These are phyloP conservation scores for Brasilioporus rufonigricans DNA, from an alignment of 768 basidiomycete genomes.

Conservation along the genomic window DNA sequence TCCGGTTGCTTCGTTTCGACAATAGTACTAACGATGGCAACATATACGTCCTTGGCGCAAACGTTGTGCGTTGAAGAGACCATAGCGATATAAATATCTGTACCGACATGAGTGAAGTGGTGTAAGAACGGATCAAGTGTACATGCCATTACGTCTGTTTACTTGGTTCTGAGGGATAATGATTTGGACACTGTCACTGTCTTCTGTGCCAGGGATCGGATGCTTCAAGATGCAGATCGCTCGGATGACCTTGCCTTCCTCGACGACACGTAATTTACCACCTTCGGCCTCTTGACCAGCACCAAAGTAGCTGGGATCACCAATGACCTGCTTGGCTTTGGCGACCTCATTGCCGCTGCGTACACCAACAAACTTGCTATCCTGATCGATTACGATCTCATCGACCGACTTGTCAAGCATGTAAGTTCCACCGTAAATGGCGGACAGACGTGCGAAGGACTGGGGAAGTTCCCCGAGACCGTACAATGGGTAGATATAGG, in stretches of 20 bases:
- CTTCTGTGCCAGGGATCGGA: constrained; percentile 96
- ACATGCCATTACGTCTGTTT: constrained; percentile 82
- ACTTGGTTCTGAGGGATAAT: constrained; percentile 99
- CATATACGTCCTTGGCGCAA: constrained; percentile 90
- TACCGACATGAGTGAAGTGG: constrained; percentile 4
- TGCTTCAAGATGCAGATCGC: constrained; percentile 99
- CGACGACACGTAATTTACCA: constrained; percentile 84
- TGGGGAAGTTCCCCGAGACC: constrained; percentile 99
- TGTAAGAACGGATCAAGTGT: neutral
- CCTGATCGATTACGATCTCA: constrained; percentile 79
- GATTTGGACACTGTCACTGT: constrained; percentile 92
- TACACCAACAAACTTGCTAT: constrained; percentile 93
- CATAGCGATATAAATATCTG: constrained; percentile 98
- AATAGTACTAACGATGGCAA: constrained; percentile 98
- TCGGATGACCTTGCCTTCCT: constrained; percentile 91
- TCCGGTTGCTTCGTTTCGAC: constrained; percentile 95
- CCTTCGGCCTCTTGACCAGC: constrained; percentile 60
- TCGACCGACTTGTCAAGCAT: constrained; percentile 98
- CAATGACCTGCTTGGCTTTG: constrained; percentile 96
- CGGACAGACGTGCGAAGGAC: constrained; percentile 95
- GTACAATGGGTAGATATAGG: constrained; percentile 98
- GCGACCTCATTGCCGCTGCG: constrained; percentile 87
- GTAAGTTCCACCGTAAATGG: constrained; percentile 99
- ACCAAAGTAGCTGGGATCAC: constrained; percentile 96
- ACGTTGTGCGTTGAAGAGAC: constrained; percentile 98